Base-by-base conservation (phyloP, 108 stramenopile species). In the Cyclotella sp. region DNA sequence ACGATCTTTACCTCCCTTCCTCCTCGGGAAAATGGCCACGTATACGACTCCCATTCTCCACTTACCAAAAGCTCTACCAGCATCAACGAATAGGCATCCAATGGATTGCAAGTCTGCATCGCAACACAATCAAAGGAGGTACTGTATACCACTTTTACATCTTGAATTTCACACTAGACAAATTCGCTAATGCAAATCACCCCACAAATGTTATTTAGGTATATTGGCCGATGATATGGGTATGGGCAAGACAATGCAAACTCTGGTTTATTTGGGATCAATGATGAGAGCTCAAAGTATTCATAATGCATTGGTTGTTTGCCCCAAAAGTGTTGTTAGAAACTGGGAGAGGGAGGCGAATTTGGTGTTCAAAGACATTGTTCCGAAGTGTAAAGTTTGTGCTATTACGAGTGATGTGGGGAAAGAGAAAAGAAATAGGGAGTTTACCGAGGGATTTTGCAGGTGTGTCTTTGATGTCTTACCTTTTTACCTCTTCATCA, bases 21-120 rank as follows among this genome's bases (percentile, higher is more conserved):
- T 43, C 57, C 18, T 52, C 70, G 16, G 70, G 29, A 5, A 68
- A 55, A 11, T 88, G 90, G 84, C 91, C 91, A 15, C 82, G 85
- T 9, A 79, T 93, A 27, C 65, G 77, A 14, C 55, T 93, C 28
- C 90, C 91, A 14, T 41, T 68, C 5, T 15, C 65, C 3, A 66
- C 92, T 7, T 95, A 87, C 70, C 70, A 90, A 3, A 78, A 68
- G 58, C 88, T 97, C 13, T 95, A 84, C 73, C 79, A 71, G 10
- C 92, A 94, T 82, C 96, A 97, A 77, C 74, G 85, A 30, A 85
- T 87, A 52, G 98, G 95, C 18, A 86, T 98, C n/a, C 84, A 89
- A 21, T 99, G 97, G 97, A 89, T 98, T 85, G 97, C 89, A 51
- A 84, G 86, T 28, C 76, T 97, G 24, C 85, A 97, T 72, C 19